Base-by-base conservation (phyloP, 2,329 filamentous ascomycete genomes). In the Gremmenia infestans region DNA sequence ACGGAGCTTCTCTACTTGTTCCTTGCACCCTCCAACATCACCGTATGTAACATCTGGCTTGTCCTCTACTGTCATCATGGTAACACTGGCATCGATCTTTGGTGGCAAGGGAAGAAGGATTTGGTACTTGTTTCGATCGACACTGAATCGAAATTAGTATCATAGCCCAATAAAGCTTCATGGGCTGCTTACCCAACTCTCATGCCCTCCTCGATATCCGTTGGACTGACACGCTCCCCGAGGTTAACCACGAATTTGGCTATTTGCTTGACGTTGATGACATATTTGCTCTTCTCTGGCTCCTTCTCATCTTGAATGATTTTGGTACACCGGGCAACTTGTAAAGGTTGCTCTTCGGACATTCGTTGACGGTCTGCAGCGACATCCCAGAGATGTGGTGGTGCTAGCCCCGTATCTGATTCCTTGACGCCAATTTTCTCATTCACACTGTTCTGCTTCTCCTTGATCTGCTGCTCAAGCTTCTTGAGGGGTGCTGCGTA, bases 11-110 rank as follows among this genome's bases (percentile, higher is more conserved):
- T 99, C 94, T 42, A 99, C 96, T 76, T 99, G 94, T 75, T 99
- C 94, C 76, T 99, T 99, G 83, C 92, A 97, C 55, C 94, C 94
- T 75, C 94, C 94, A 42, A 99, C 93, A 78, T 99, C 94, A 66
- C 94, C 94, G 68, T 99, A 99, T 60, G 94, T 99, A 60, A 99
- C 94, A 73, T 99, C 94, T 15, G 94, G 94, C 80, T 99, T 99
- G 78, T 99, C 94, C 78, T 99, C 94, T 62, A 99, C 94, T 50
- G 94, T 97, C 94, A 99, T 99, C 94, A 99, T 99, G 40, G 94
- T 99, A 64, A 99, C 94, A 66, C 90, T 96, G 53, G 94, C 93
- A 70, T 99, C 94, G 77, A 99, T 99, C 81, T 97, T 99, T 37
- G 94, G 94, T 45, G 94, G 94, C 53, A 99, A 78, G 37, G 94